phyloP scores from a whole-genome alignment of 768 basidiomycete genomes.

The Exidia glandulosa region DNA sequence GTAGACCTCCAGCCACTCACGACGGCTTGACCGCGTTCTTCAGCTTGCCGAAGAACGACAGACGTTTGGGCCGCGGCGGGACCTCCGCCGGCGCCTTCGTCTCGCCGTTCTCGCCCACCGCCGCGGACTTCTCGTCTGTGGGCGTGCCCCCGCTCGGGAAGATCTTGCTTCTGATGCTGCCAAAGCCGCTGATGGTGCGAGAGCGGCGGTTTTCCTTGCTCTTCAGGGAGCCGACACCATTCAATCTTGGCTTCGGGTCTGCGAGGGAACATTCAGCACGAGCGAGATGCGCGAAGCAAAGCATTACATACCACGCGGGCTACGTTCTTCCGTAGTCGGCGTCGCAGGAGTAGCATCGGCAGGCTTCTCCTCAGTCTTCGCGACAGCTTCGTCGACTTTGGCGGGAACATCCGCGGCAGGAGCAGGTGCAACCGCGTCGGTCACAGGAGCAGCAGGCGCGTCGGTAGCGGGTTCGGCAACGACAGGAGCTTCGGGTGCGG shows the following conservation, averaged over 20 bases:
- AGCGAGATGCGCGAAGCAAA: too few species aligned
- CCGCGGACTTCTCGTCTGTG: constrained; percentile 26
- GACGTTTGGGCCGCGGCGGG: constrained; percentile 37
- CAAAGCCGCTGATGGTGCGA: constrained; percentile 11
- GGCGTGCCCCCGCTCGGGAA: constrained; percentile 13
- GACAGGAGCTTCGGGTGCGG: background rate
- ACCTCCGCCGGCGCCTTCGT: background rate
- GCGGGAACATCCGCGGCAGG: background rate
- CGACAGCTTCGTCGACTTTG: background rate
- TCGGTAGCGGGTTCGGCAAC: background rate
- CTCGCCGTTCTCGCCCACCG: background rate
- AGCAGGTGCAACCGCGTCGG: background rate
- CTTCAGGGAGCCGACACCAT: background rate
- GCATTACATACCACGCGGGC: too few species aligned
- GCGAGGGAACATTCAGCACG: background rate
- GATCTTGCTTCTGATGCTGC: constrained; percentile 18
- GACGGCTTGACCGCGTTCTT: constrained; percentile 35
- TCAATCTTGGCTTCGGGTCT: background rate
- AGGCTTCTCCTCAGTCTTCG: background rate
- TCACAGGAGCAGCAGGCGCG: background rate
- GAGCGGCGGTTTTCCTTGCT: background rate
- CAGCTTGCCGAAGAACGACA: constrained; percentile 41
- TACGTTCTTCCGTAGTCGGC: too few species aligned
- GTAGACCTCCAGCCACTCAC: background rate
- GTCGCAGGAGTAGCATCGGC: background rate